These are phyloP conservation scores for Abelmoschus esculentus DNA, from an alignment of 345 rosid genomes.

Conservation along the genomic window DNA sequence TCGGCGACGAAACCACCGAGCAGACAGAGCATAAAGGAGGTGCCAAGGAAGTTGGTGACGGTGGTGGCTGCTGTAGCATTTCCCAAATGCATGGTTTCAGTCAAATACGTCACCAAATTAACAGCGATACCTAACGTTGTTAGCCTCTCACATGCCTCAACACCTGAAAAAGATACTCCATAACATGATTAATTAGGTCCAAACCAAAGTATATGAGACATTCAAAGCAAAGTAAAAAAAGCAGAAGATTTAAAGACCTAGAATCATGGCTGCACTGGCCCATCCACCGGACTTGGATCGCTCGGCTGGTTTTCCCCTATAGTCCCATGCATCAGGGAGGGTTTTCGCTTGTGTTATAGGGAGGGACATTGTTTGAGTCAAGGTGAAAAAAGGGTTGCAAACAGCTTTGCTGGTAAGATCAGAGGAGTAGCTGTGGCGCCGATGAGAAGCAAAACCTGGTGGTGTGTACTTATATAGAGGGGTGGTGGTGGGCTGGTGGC, in stretches of 20 bases:
- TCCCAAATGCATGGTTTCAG: constrained; percentile 85
- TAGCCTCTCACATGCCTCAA: constrained; percentile 74
- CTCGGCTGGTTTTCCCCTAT: constrained; percentile 71
- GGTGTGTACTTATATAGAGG: background rate
- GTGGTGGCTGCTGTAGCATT: constrained; percentile 81
- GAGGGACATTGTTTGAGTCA: constrained; percentile 26
- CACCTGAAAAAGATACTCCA: too few relatives aligned
- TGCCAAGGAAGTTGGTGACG: constrained; percentile 88
- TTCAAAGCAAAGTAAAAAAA: too few relatives aligned
- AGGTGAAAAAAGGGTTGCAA: background rate
- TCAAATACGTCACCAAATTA: constrained; percentile 83
- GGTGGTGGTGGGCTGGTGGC: background rate
- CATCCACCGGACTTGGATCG: constrained; percentile 78
- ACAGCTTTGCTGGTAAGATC: background rate
- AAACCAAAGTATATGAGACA: background rate
- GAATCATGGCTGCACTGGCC: constrained; percentile 84
- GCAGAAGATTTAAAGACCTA: constrained; percentile 55
- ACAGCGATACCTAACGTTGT: constrained; percentile 93
- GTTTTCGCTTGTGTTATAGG: constrained; percentile 45
- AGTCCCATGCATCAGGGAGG: constrained; percentile 87
- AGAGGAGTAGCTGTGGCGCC: background rate
- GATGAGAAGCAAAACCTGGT: background rate
- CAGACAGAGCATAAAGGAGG: constrained; percentile 91
- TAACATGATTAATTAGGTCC: too few relatives aligned
- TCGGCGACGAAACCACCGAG: constrained; percentile 92